phyloP scores from a whole-genome alignment of 345 rosid species.

The Cardiospermum halicacabum region DNA sequence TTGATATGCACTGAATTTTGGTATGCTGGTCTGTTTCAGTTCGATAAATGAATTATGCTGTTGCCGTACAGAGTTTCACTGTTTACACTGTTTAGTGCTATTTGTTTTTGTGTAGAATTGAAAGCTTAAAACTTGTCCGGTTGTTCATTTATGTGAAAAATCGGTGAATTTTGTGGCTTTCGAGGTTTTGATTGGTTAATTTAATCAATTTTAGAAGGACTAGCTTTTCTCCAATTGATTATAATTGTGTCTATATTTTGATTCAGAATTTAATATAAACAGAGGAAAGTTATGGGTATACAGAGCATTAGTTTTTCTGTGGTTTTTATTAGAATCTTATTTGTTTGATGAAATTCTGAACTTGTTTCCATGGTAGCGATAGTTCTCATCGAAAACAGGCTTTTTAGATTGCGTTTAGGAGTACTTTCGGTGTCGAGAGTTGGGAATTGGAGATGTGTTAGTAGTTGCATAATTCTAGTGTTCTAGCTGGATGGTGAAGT shows the following conservation, averaged over 20 bases:
- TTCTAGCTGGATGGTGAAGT: neutral
- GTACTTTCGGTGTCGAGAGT: neutral
- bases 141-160: conserved; percentile 25
- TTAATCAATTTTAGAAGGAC: too few relatives aligned
- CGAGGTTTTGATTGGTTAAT: neutral
- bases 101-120: neutral
- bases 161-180: neutral
- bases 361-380: neutral
- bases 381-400: neutral
- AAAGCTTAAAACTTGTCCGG: conserved; percentile 22
- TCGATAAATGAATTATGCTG: neutral
- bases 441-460: neutral
- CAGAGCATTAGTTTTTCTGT: neutral
- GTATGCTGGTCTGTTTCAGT: neutral
- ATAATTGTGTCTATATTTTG: too few relatives aligned
- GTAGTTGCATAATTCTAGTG: too few relatives aligned
- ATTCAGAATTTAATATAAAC: neutral
- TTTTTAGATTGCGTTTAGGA: neutral
- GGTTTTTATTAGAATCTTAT: neutral
- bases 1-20: neutral
- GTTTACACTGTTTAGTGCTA: neutral
- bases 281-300: neutral
- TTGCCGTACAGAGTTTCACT: conserved; percentile 7
- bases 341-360: neutral
- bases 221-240: too few relatives aligned